These are phyloP conservation scores for Eimeria acervulina DNA, from an alignment of 169 alveolate species.

Conservation along the genomic window DNA sequence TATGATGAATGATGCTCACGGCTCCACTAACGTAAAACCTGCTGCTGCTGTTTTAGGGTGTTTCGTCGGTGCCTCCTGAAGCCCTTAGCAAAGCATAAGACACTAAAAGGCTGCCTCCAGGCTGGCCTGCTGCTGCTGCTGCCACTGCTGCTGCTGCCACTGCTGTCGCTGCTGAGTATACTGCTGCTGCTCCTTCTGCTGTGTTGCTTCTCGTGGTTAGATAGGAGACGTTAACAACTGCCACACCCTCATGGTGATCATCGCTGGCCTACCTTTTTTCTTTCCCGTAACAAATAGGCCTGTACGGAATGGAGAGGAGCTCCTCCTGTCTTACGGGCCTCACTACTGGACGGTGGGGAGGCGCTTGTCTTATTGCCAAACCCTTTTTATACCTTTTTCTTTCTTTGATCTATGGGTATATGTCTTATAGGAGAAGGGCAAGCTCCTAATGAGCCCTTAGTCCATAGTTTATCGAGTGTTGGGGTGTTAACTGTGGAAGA, in stretches of 20 bases:
- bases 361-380: not conserved
- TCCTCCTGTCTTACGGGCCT: constrained; percentile 58
- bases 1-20: constrained; percentile 61
- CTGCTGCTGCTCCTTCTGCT: not conserved
- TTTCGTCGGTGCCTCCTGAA: not conserved
- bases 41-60: too few relatives aligned
- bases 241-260: constrained; percentile 58
- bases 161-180: not conserved
- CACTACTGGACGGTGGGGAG: constrained; percentile 55
- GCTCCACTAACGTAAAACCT: constrained; percentile 17
- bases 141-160: not conserved
- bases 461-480: too few relatives aligned
- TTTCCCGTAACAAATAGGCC: constrained; percentile 47
- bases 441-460: not conserved
- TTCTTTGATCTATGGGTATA: not conserved
- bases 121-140: not conserved
- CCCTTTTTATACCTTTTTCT: not conserved
- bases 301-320: constrained; percentile 49
- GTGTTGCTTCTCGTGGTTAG: not conserved
- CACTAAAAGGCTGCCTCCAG: not conserved
- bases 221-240: constrained; percentile 43
- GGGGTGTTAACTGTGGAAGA: too few relatives aligned
- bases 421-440: not conserved
- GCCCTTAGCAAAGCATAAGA: not conserved
- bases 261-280: constrained; percentile 57